Conservation (phyloP, 768 basidiomycete genomes). For the Lenzites betulinus region DNA sequence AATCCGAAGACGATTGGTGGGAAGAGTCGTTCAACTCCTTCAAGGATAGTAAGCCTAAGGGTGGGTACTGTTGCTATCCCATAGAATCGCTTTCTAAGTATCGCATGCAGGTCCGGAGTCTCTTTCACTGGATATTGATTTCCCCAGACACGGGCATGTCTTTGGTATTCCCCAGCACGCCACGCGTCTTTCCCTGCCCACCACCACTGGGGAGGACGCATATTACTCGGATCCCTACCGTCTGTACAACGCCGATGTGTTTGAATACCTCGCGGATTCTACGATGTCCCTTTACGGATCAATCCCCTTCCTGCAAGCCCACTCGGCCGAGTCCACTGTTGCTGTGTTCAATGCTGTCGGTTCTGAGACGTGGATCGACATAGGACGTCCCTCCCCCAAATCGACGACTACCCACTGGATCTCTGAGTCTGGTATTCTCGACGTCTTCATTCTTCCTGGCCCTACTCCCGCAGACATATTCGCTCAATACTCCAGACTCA, state of each 20-base stretch:
- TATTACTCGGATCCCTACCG: conserved; percentile 90
- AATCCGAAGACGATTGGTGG: conserved; percentile 82
- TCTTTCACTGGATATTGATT: conserved; percentile 87
- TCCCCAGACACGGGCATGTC: conserved; percentile 88
- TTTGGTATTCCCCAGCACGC: conserved; percentile 98
- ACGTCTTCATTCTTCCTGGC: conserved; percentile 91
- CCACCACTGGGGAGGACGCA: conserved; percentile 78
- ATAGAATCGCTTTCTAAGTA: neutral
- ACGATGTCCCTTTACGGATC: conserved; percentile 86
- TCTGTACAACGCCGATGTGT: conserved; percentile 93
- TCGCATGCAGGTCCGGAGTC: conserved; percentile 83
- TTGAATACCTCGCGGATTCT: conserved; percentile 87
- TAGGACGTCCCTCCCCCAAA: conserved; percentile 64
- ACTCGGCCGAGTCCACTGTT: conserved; percentile 83
- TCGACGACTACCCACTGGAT: conserved; percentile 95
- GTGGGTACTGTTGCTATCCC: conserved; percentile 43
- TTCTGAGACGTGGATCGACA: conserved; percentile 95
- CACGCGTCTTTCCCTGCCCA: conserved; percentile 83
- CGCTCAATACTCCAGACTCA: conserved; percentile 80
- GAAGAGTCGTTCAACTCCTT: conserved; percentile 86
- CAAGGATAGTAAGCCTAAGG: conserved; percentile 96
- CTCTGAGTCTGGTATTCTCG: conserved; percentile 95
- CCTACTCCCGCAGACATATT: conserved; percentile 84
- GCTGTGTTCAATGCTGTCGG: conserved; percentile 85
- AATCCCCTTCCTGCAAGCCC: conserved; percentile 92